phyloP scores from a whole-genome alignment of 1,139 yeast genomes.

The Scheffersomyces stambukii region DNA sequence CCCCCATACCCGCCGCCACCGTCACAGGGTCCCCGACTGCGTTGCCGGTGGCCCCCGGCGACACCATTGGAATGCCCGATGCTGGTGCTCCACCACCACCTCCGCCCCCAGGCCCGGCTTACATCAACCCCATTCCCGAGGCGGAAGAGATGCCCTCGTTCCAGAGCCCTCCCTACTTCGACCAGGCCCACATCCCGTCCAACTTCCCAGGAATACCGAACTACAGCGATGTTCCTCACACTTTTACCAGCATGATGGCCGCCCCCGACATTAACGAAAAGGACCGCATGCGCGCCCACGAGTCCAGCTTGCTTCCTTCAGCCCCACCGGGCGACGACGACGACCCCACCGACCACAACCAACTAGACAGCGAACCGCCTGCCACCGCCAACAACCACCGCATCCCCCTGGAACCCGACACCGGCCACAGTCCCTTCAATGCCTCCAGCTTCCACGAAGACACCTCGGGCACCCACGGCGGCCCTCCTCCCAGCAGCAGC shows the following conservation, averaged over 20 bases:
- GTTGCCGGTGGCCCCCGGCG: too few species aligned
- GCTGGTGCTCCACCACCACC: slow-evolving; percentile 1
- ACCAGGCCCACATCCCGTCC: too few species aligned
- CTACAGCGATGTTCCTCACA: slow-evolving; percentile 18
- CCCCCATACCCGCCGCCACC: too few species aligned
- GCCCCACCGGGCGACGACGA: slow-evolving; percentile 42
- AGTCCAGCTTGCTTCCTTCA: slow-evolving; percentile 58
- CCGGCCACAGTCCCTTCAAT: slow-evolving; percentile 1
- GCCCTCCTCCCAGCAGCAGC: slow-evolving; percentile 1
- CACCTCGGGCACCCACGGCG: too few species aligned
- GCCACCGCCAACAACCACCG: too few species aligned
- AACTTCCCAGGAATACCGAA: slow-evolving; percentile 24
- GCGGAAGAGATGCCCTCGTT: slow-evolving; percentile 11
- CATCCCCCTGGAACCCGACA: slow-evolving; percentile 2
- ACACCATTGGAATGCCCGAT: background rate
- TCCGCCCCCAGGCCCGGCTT: slow-evolving; percentile 3
- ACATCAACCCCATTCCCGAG: slow-evolving; percentile 15
- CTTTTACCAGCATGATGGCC: slow-evolving; percentile 9
- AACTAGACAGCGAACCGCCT: background rate
- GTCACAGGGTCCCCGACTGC: too few species aligned
- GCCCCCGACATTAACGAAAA: slow-evolving; percentile 41
- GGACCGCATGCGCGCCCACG: slow-evolving; percentile 49
- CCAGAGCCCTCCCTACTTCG: slow-evolving; percentile 18
- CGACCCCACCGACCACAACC: slow-evolving; percentile 14
- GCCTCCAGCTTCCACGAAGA: too few species aligned